A percentile compares a stretch with the other conserved stretches of the same genome.
Evolutionary conservation across 371 early-diverging fungal species (phyloP).

Genomic region (Phascolomyces articulosus): DNA sequence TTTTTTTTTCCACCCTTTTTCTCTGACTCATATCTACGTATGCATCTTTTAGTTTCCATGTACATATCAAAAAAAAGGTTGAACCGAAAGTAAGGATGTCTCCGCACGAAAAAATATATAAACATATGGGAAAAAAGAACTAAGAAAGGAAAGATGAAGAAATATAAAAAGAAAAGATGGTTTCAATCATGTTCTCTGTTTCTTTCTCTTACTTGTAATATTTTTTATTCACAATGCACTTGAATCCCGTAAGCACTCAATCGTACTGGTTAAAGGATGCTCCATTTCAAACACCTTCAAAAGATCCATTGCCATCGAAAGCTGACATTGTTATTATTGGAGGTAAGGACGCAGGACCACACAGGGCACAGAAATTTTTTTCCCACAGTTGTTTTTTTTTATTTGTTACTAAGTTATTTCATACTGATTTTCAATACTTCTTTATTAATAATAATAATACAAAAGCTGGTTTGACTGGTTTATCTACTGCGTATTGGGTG

Average conservation of each 20-base stretch:
- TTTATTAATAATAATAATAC: background rate
- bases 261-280: slow-evolving; percentile 46
- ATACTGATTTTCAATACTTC: too few relatives aligned
- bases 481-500: slow-evolving; percentile 37
- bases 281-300: slow-evolving; percentile 22
- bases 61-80: too few relatives aligned
- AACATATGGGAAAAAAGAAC: too few relatives aligned
- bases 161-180: too few relatives aligned
- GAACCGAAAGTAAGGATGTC: too few relatives aligned
- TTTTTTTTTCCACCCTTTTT: background rate
- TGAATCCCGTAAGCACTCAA: slow-evolving; percentile 18
- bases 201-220: background rate
- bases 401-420: too few relatives aligned
- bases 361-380: background rate
- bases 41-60: too few relatives aligned
- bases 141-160: too few relatives aligned
- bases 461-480: slow-evolving; percentile 32
- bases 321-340: slow-evolving; percentile 48
- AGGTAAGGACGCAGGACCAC: slow-evolving; percentile 16
- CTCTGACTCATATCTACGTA: too few relatives aligned
- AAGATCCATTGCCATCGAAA: slow-evolving; percentile 22
- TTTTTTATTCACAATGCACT: too few relatives aligned
- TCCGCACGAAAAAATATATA: too few relatives aligned
- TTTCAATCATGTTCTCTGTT: too few relatives aligned
- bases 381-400: background rate